Base-by-base conservation (phyloP, 768 basidiomycete species). In the Tephrocybe rancida region DNA sequence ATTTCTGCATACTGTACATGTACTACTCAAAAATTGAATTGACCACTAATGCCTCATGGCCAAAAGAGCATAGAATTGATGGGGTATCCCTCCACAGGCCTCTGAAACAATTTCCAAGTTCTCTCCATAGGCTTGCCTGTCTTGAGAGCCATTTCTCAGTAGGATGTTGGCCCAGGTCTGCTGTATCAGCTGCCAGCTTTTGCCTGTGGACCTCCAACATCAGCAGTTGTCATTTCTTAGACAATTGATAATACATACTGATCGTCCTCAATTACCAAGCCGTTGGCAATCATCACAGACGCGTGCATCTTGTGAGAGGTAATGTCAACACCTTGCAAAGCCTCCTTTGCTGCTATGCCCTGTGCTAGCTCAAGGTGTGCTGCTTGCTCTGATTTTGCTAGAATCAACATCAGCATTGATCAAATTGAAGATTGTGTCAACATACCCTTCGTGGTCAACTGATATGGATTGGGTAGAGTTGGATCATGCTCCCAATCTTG, bases 281-380 rank as follows among this genome's bases (percentile, higher is more conserved):
- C 43, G 27, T 44, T 51, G 9, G 50, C 50, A 34, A 35, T 35
- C 29, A 51, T 44, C 14, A 37, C 35, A 16, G 35, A 37, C 5
- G 35, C 14, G 35, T 37, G 35, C 35, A 37, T 5, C 8, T 37
- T 16, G 14, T 8, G 5, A 2, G 29, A 10, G 29, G 10, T n/a
- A 18, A 4, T 16, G 18, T 27, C 13, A 13, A 24, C 18, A 16
- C 35, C 35, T 16, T 37, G 8, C 5, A 5, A 5, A 13, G 13
- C 18, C 11, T 44, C 42, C 30, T 26, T 37, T n/a, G 16, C 50
- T 5, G 30, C 25, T 9, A n/a, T 16, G 14, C n/a, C 35, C 35
- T 44, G 11, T 6, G 27, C 44, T 10, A 29, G 3, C 50, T 14
- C 4, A 14, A 37, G 42, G 9, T 26, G 18, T 6, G 19, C 50